These are phyloP conservation scores for Blastomyces gilchristii DNA, from an alignment of 2,329 filamentous ascomycete species.

Conservation along the genomic window DNA sequence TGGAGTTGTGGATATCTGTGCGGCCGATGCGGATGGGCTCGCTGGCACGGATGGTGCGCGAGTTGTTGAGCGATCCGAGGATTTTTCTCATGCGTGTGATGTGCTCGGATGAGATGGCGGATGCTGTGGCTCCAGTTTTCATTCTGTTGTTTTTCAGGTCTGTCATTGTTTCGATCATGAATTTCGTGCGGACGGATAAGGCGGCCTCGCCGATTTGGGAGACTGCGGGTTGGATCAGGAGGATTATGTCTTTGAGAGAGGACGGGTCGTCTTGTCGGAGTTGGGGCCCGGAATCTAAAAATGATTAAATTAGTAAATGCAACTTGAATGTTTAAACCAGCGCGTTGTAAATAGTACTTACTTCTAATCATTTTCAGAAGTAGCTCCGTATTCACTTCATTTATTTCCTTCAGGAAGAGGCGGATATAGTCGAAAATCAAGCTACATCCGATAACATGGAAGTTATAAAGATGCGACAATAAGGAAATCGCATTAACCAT, in stretches of 20 bases:
- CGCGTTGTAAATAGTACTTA: conserved; percentile 20
- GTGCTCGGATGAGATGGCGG: conserved; percentile 66
- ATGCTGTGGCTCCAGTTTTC: conserved; percentile 62
- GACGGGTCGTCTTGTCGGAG: conserved; percentile 82
- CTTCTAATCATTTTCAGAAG: conserved; percentile 72
- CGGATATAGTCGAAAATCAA: conserved; percentile 88
- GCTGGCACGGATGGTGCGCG: conserved; percentile 56
- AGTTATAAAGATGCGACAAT: conserved; percentile 79
- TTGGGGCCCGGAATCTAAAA: conserved; percentile 58
- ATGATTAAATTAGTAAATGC: conserved; percentile 13
- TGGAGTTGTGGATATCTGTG: conserved; percentile 68
- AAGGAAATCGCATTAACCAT: conserved; percentile 70
- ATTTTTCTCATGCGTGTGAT: conserved; percentile 82
- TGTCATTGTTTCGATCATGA: conserved; percentile 95
- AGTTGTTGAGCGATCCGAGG: conserved; percentile 62
- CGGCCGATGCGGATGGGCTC: conserved; percentile 76
- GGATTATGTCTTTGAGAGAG: conserved; percentile 77
- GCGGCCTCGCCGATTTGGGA: conserved; percentile 56
- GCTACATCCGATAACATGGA: conserved; percentile 72
- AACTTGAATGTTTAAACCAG: conserved; percentile 2
- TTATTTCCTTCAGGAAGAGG: conserved; percentile 61
- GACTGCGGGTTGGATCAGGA: conserved; percentile 63
- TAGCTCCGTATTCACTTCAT: conserved; percentile 79
- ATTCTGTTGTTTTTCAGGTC: conserved; percentile 90
- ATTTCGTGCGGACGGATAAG: conserved; percentile 79